A percentile compares a stretch with the other conserved stretches of the same genome.
Evolutionary conservation across 805 yeast genomes (phyloP).

Genomic region (Saccharomyces paradoxus): DNA sequence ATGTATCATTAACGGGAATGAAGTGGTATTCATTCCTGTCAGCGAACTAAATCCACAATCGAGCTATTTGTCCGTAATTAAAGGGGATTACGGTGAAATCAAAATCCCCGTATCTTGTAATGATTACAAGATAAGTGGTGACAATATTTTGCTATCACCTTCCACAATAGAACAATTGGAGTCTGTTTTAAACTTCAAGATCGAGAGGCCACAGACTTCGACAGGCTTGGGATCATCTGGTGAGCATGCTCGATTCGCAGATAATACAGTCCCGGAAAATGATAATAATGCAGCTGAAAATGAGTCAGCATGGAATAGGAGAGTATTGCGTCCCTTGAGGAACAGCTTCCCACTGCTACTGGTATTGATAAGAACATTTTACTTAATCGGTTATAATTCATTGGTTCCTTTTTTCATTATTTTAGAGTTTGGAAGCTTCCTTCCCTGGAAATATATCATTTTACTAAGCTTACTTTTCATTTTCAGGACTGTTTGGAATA

Average conservation of each 20-base stretch:
- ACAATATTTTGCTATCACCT: constrained; percentile 13
- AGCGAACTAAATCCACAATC: constrained; percentile 10
- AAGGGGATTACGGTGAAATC: neutral
- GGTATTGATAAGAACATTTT: constrained; percentile 15
- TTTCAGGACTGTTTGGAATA: constrained; percentile 15
- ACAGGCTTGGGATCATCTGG: neutral
- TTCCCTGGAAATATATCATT: constrained; percentile 13
- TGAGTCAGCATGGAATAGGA: neutral
- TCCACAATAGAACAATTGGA: constrained; percentile 11
- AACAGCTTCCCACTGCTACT: constrained; percentile 8
- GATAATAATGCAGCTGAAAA: neutral
- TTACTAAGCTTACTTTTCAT: constrained; percentile 10
- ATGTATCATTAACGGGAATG: constrained; percentile 19
- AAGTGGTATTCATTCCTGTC: constrained; percentile 16
- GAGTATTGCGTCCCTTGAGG: neutral
- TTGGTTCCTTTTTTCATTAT: constrained; percentile 16
- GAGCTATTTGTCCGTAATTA: constrained; percentile 2
- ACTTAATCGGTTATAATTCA: constrained; percentile 16
- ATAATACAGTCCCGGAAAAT: neutral
- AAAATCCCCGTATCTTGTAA: constrained; percentile 9
- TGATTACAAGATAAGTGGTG: constrained; percentile 11
- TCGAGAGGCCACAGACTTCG: neutral
- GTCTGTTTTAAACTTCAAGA: constrained; percentile 3
- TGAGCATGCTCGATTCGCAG: neutral
- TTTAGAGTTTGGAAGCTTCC: constrained; percentile 14